Evolutionary conservation across 441 rosid species (phyloP).

Genomic region (Erodium moschatum): DNA sequence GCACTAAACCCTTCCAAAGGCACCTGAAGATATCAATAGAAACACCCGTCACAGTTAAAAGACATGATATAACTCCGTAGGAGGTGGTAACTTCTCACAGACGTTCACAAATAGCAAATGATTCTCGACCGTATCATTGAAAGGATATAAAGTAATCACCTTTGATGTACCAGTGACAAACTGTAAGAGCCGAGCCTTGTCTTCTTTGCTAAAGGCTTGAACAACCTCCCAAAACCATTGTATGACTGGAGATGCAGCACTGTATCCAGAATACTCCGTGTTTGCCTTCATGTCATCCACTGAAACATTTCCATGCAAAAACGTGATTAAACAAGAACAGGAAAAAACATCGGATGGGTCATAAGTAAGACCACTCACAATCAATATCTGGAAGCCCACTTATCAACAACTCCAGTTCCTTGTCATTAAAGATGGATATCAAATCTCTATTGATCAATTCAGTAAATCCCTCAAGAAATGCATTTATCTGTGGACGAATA

Average conservation of each 20-base stretch:
- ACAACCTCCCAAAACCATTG: slow-evolving; percentile 99
- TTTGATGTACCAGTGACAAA: slow-evolving; percentile 97
- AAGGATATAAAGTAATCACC: slow-evolving; percentile 33
- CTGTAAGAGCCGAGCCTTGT: slow-evolving; percentile 82
- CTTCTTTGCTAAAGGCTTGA: slow-evolving; percentile 84
- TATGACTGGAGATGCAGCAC: slow-evolving; percentile 64
- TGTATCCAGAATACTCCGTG: slow-evolving; percentile 81
- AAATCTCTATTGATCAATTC: slow-evolving; percentile 73
- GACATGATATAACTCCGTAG: too few relatives aligned
- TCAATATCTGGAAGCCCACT: slow-evolving; percentile 99
- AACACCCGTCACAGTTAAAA: too few relatives aligned
- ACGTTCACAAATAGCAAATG: not conserved
- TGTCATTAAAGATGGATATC: slow-evolving; percentile 85
- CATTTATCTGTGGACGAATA: slow-evolving; percentile 86
- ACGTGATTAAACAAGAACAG: not conserved
- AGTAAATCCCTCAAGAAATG: slow-evolving; percentile 79
- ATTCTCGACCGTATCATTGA: not conserved
- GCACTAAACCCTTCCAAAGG: not conserved
- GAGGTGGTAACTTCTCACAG: too few relatives aligned
- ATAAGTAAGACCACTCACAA: slow-evolving; percentile 44
- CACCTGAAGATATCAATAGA: not conserved
- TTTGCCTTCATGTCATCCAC: slow-evolving; percentile 91
- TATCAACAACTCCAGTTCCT: slow-evolving; percentile 94
- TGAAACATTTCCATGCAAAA: slow-evolving; percentile 16
- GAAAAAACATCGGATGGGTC: not conserved